These are phyloP conservation scores for Allantophomopsis cytisporea DNA, from an alignment of 2,329 filamentous ascomycete genomes.

Conservation along the genomic window DNA sequence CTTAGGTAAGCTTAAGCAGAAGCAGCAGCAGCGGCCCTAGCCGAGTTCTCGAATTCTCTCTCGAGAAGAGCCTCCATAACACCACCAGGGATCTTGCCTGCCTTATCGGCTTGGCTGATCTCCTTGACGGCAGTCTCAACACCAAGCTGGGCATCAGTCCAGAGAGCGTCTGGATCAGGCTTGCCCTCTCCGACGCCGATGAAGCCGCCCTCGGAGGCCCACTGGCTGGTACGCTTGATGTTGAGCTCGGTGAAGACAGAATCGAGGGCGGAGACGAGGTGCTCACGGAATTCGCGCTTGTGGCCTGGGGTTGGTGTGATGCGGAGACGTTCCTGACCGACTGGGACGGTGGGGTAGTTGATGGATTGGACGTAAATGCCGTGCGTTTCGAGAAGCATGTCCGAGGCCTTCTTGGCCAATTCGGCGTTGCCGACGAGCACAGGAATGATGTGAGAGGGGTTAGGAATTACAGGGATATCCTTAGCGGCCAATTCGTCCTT, in stretches of 20 bases:
- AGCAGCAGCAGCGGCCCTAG: slow-evolving; percentile 18
- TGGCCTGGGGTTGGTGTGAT: slow-evolving; percentile 95
- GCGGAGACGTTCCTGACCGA: slow-evolving; percentile 91
- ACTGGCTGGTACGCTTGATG: slow-evolving; percentile 87
- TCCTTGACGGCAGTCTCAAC: slow-evolving; percentile 52
- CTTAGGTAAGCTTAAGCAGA: background rate
- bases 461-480: slow-evolving; percentile 93
- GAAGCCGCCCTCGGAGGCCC: slow-evolving; percentile 84
- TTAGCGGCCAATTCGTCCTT: slow-evolving; percentile 68
- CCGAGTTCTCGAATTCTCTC: slow-evolving; percentile 28
- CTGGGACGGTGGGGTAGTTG: slow-evolving; percentile 96
- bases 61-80: slow-evolving; percentile 47
- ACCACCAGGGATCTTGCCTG: slow-evolving; percentile 14
- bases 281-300: slow-evolving; percentile 68
- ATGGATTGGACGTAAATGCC: slow-evolving; percentile 96
- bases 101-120: slow-evolving; percentile 31
- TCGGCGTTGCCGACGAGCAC: slow-evolving; percentile 90
- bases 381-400: slow-evolving; percentile 81
- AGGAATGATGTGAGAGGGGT: slow-evolving; percentile 92
- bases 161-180: slow-evolving; percentile 56
- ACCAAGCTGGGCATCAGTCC: slow-evolving; percentile 81
- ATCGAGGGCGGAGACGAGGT: slow-evolving; percentile 74
- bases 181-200: slow-evolving; percentile 75
- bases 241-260: slow-evolving; percentile 78
- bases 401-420: slow-evolving; percentile 80